A percentile compares a stretch with the other conserved stretches of the same genome.
Conservation (phyloP, 2,329 filamentous ascomycete species). For the Chaetomium strumarium region DNA sequence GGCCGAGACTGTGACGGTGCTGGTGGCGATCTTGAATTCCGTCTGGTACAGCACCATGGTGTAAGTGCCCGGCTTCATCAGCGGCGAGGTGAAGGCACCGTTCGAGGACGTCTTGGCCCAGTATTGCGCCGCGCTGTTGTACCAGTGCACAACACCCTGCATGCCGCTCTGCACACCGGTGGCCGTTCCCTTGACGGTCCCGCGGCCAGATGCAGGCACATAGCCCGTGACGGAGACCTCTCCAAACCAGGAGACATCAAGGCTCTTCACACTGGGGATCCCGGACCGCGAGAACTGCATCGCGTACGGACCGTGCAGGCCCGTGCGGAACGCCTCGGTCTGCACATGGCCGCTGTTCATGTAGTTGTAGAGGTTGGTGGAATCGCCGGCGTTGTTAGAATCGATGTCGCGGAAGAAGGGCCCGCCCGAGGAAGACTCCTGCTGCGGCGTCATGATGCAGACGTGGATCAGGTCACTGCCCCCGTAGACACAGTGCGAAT, state of each 20-base stretch:
- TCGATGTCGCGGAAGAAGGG: constrained; percentile 63
- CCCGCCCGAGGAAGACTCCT: constrained; percentile 58
- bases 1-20: constrained; percentile 45
- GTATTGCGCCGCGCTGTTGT: constrained; percentile 57
- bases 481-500: constrained; percentile 55
- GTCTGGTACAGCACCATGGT: constrained; percentile 61
- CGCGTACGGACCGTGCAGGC: constrained; percentile 61
- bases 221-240: constrained; percentile 53
- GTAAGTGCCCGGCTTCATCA: constrained; percentile 63
- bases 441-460: constrained; percentile 53
- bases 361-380: constrained; percentile 58
- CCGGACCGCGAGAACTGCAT: constrained; percentile 55
- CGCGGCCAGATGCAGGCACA: constrained; percentile 49
- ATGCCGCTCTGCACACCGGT: constrained; percentile 49
- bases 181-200: constrained; percentile 55
- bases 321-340: constrained; percentile 56
- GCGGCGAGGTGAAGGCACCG: constrained; percentile 56
- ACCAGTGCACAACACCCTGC: constrained; percentile 59
- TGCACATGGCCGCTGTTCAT: constrained; percentile 62
- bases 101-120: constrained; percentile 52
- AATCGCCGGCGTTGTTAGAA: constrained; percentile 55
- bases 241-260: constrained; percentile 48
- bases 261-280: constrained; percentile 40
- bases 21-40: constrained; percentile 49
- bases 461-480: constrained; percentile 45